A percentile compares a stretch with the other conserved stretches of the same genome.
phyloP scores from a whole-genome alignment of 2,329 filamentous ascomycete species.

The Colletotrichum karsti region DNA sequence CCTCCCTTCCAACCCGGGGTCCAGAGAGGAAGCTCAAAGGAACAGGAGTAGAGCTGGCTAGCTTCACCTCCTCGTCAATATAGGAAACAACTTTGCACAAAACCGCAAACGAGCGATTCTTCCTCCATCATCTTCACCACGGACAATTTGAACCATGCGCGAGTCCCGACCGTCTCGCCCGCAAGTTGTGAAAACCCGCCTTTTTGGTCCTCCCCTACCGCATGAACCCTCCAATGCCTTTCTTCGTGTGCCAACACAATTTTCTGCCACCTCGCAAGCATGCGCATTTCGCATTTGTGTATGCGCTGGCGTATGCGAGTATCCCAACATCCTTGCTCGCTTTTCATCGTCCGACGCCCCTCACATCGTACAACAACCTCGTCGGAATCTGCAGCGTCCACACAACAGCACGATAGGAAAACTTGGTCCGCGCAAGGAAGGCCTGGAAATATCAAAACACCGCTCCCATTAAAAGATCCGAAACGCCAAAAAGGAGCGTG shows the following conservation, averaged over 20 bases:
- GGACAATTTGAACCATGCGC: constrained; percentile 26
- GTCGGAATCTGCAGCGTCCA: constrained; percentile 8
- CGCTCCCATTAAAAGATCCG: constrained; percentile 21
- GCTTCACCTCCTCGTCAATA: constrained; percentile 7
- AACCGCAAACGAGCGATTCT: constrained; percentile 14
- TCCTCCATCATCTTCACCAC: neutral
- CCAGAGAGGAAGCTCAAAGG: constrained; percentile 14
- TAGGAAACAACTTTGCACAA: constrained; percentile 10
- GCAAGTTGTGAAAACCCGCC: neutral
- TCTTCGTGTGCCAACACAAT: neutral
- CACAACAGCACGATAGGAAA: constrained; percentile 1
- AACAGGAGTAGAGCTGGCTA: constrained; percentile 8
- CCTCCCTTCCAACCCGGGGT: neutral
- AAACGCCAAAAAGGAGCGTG: constrained; percentile 31
- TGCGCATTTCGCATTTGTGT: neutral
- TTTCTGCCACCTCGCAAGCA: neutral
- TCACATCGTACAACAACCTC: constrained; percentile 28
- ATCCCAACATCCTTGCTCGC: constrained; percentile 17
- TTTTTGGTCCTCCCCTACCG: neutral
- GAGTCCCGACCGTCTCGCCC: constrained; percentile 17
- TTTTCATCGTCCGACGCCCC: constrained; percentile 8
- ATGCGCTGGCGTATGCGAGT: constrained; percentile 1
- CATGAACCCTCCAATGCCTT: neutral
- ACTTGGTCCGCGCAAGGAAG: neutral
- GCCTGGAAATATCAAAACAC: constrained; percentile 24